Conservation (phyloP, 345 rosid genomes). For the Isatis tinctoria region DNA sequence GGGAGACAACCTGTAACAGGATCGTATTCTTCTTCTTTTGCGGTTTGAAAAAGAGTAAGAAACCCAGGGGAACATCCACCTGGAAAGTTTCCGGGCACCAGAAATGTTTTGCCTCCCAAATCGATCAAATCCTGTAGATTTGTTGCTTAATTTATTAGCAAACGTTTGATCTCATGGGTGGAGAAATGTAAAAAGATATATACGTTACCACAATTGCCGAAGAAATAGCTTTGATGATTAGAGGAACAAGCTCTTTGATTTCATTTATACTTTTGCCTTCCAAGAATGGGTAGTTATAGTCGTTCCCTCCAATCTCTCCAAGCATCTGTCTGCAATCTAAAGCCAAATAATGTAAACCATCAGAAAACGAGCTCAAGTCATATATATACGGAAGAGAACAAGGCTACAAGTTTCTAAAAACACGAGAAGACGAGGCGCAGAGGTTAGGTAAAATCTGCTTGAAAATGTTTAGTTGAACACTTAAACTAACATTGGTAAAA, state of each 20-base stretch:
- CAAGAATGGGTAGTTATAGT: conserved; percentile 35
- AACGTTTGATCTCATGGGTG: neutral
- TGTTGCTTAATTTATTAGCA: neutral
- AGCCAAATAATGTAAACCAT: neutral
- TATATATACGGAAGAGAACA: neutral
- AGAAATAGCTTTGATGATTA: conserved; percentile 29
- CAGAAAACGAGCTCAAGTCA: neutral
- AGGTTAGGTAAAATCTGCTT: conserved; percentile 37
- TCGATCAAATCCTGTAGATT: conserved; percentile 40
- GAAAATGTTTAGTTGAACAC: conserved; percentile 38
- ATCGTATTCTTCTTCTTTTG: conserved; percentile 27
- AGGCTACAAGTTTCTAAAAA: neutral
- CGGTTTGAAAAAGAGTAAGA: conserved; percentile 30
- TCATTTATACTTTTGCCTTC: conserved; percentile 17
- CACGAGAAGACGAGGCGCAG: conserved; percentile 32
- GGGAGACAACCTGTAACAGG: conserved; percentile 39
- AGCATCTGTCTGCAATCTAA: conserved; percentile 37
- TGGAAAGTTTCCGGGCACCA: conserved; percentile 48
- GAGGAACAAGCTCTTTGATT: conserved; percentile 35
- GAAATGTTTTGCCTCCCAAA: conserved; percentile 38
- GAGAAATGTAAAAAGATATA: neutral
- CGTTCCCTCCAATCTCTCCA: conserved; percentile 52
- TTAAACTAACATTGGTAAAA: conserved; percentile 33
- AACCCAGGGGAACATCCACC: conserved; percentile 35
- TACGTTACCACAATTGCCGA: conserved; percentile 38